Evolutionary conservation across 129 eudicot species (phyloP).

Genomic region (Scalesia atractyloides): DNA sequence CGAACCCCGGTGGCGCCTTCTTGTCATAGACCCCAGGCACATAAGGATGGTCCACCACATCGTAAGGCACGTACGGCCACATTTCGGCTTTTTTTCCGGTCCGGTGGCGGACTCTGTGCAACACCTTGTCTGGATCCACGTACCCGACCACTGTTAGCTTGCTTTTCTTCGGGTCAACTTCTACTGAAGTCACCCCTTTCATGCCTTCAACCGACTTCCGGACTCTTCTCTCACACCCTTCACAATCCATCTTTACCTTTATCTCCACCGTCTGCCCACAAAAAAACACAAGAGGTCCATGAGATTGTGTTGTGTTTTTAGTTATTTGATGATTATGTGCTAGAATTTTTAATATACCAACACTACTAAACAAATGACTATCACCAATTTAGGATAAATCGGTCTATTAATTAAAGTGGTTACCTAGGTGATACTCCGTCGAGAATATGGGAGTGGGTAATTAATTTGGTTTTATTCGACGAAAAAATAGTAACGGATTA

Average conservation of each 20-base stretch:
- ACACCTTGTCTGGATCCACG: constrained; percentile 59
- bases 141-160: constrained; percentile 54
- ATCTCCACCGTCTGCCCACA: constrained; percentile 55
- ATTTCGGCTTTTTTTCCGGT: constrained; percentile 53
- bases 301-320: no score
- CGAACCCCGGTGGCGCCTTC: constrained; percentile 65
- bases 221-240: constrained; percentile 67
- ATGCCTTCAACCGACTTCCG: constrained; percentile 56
- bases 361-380: no score
- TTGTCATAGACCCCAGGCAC: constrained; percentile 60
- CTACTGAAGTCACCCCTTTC: constrained; percentile 56
- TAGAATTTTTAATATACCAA: no score
- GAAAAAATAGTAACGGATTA: no score
- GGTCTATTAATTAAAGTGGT: no score
- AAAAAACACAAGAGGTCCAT: no score
- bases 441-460: no score
- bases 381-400: no score
- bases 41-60: constrained; percentile 55
- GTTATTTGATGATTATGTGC: no score
- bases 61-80: constrained; percentile 69
- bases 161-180: constrained; percentile 48
- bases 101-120: constrained; percentile 51
- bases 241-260: constrained; percentile 66
- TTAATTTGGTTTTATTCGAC: no score
- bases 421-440: no score